Base-by-base conservation (phyloP, 768 basidiomycete genomes). In the Hygrophoropsis aurantiaca region DNA sequence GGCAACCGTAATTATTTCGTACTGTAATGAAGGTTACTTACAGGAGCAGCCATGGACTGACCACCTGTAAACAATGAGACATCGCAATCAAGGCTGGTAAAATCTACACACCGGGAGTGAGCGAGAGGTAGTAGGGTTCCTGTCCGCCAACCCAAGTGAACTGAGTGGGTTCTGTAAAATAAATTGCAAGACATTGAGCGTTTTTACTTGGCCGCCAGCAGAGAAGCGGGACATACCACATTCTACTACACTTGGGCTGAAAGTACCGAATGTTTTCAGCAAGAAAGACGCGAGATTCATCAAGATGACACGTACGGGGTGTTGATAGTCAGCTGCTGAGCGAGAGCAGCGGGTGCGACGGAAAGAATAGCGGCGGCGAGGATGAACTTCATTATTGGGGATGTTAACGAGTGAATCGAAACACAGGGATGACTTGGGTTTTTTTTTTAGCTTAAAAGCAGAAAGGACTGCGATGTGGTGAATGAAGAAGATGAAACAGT, bases 61-160 rank as follows among this genome's bases (percentile, higher is more conserved):
- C 77, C 79, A 50, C 73, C 86, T 87, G 52, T 18, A 40, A 38
- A 26, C 23, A 3, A n/a, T 41, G 11, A 15, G 11, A 21, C 41
- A 23, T 15, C 25, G 40, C 5, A 10, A 27, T 18, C 5, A 32
- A 8, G 19, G 13, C n/a, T 26, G 16, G 5, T 11, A 7, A 20
- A 20, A 27, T 20, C 5, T 3, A 53, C 77, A 25, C 52, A 87
- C 85, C 82, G 40, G 86, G 87, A 33, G 85, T 54, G 42, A 85
- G 53, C 9, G 78, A 69, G 41, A 87, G 46, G 61, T 69, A 90
- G 66, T 76, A 89, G 1, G 87, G 86, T 0, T 69, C 19, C 0
- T 46, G 40, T 25, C 85, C 84, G 4, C 69, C 78, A 21, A 47
- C 30, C 82, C 83, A 89, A 2, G 58, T 59, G 26, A 90, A 33